These are phyloP conservation scores for Alternaria burnsii DNA, from an alignment of 2,329 filamentous ascomycete genomes.

Conservation along the genomic window DNA sequence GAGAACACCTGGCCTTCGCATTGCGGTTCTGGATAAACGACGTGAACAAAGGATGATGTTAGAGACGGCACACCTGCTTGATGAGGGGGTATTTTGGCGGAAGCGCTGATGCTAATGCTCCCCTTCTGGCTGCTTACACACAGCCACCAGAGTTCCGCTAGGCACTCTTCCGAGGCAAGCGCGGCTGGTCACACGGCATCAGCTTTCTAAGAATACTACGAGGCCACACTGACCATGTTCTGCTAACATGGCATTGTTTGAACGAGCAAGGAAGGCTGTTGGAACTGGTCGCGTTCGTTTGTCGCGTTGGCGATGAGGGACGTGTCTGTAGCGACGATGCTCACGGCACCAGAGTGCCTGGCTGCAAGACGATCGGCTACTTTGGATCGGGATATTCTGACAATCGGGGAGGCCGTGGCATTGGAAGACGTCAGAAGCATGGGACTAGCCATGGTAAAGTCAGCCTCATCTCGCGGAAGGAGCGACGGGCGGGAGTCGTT, in stretches of 20 bases:
- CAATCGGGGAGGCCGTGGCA: background rate
- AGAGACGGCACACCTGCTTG: constrained; percentile 2
- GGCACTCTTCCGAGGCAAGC: constrained; percentile 32
- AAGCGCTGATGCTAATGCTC: constrained; percentile 29
- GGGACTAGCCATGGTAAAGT: background rate
- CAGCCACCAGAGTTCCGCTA: constrained; percentile 45
- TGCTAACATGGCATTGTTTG: constrained; percentile 21
- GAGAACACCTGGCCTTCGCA: background rate
- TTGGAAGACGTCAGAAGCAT: background rate
- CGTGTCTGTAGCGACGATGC: background rate
- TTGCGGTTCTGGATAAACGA: constrained; percentile 8
- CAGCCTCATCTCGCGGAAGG: constrained; percentile 18
- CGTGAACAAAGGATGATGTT: constrained; percentile 6
- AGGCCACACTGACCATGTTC: constrained; percentile 20
- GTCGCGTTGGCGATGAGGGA: constrained; percentile 4
- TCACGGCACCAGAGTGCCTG: background rate
- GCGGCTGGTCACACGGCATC: constrained; percentile 40
- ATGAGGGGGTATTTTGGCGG: constrained; percentile 27
- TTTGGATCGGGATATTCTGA: background rate
- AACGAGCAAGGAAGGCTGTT: constrained; percentile 18
- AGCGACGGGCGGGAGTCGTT: constrained; percentile 16
- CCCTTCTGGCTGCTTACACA: constrained; percentile 42
- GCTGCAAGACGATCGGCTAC: background rate
- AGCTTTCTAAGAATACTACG: constrained; percentile 50
- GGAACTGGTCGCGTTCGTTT: background rate